Evolutionary conservation across 148 eudicot genomes (phyloP).

Genomic region (Silene uniflora): DNA sequence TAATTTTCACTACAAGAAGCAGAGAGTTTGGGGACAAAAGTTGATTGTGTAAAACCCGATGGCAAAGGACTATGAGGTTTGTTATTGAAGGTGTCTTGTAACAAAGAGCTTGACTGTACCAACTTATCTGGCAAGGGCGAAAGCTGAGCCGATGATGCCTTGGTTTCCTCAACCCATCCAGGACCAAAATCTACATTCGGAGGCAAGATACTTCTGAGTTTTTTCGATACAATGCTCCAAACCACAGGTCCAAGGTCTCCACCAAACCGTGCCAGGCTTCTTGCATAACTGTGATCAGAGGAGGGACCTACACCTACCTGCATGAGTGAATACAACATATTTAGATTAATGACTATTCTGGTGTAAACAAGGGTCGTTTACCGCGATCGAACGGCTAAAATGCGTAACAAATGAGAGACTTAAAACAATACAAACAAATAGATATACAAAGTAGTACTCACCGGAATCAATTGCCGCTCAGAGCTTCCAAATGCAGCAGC

Average conservation of each 20-base stretch:
- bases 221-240: conserved; percentile 71
- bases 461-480: conserved; percentile 47
- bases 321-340: not conserved
- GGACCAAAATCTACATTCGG: conserved; percentile 67
- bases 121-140: conserved; percentile 31
- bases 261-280: conserved; percentile 81
- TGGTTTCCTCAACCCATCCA: conserved; percentile 71
- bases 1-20: conserved; percentile 18
- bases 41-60: conserved; percentile 26
- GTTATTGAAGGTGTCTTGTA: conserved; percentile 22
- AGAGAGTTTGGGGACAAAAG: conserved; percentile 12
- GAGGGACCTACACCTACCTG: conserved; percentile 79
- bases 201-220: conserved; percentile 52
- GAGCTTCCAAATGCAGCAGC: conserved; percentile 34
- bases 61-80: conserved; percentile 24
- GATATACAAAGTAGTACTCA: conserved; percentile 25
- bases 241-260: conserved; percentile 69
- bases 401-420: not conserved
- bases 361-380: too few relatives aligned
- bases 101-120: conserved; percentile 25
- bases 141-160: conserved; percentile 25
- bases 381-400: not conserved
- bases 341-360: not conserved
- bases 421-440: not conserved
- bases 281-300: conserved; percentile 62